Base-by-base conservation (phyloP, 805 yeast species). In the Ogataea paradorogensis region DNA sequence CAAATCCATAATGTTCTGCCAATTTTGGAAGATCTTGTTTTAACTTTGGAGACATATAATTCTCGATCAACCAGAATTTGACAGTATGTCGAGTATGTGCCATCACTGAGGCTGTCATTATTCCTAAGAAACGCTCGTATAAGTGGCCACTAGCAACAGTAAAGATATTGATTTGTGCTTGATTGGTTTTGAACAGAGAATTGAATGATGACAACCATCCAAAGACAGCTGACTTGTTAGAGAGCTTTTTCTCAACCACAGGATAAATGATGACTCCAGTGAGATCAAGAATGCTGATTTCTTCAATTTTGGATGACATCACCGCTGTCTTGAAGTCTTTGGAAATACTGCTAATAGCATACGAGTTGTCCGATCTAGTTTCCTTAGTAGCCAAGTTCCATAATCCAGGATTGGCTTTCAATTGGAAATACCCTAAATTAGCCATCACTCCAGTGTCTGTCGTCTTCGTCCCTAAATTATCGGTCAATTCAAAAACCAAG, bases 1-100 rank as follows among this genome's bases (percentile, higher is more conserved):
- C 73, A 54, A 86, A 84, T 1, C 78, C 77, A 53, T 74, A 76
- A 38, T 73, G 56, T 13, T 65, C 59, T 0, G 95, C 81, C 40
- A 87, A 53, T 11, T 54, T 47, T 0, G 87, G 84, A n/a, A 87
- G 55, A 34, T 78, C 73, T 21, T 64, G 55, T 55, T 75, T 80
- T 54, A 90, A 79, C 3, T 76, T 65, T 27, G 89, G 81, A 16
- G 95, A 82, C 70, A 87, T 67, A 55, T 78, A 87, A 59, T 85
- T 83, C 48, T 87, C 95, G 45, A 89, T 71, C 10, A 91, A 65
- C 97, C 96, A 89, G 57, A 90, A 85, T 56, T 82, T 85, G 20
- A 87, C 81, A 0, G 80, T 67, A 36, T 76, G 77, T 1, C 77
- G 65, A 3, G 88, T 76, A 48, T 82, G 79, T 20, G 67, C 66